Base-by-base conservation (phyloP, 163 green algal species). In the Chloroidium sp. region DNA sequence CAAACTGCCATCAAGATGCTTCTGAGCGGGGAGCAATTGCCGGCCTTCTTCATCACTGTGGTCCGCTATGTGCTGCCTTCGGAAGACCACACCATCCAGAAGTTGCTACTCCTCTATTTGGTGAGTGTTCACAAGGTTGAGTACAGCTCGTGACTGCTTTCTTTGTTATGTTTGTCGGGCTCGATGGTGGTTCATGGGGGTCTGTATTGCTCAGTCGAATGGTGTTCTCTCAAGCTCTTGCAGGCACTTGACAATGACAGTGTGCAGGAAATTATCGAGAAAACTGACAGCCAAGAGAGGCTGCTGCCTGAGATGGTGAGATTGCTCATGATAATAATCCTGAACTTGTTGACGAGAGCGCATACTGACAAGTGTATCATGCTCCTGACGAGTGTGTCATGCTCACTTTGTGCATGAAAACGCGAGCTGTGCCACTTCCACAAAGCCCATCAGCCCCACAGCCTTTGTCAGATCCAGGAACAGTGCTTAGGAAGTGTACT, bases 31-130 rank as follows among this genome's bases (percentile, higher is more conserved):
- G 97, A 99, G 89, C 92, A 97, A 87, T 86, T 99, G 68, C 95
- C 96, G 2, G 86, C 91, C 59, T 90, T 99, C 4, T 99, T 99
- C 90, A 99, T 99, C 83, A 98, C 97, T 12, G 98, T 99, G 77
- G 95, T 99, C 59, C 92, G 97, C 79, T 99, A 99, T 82, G 97
- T 99, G n/a, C 88, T 99, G 72, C 95, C 97, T 4, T 96, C 89
- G 3, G 95, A 99, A 84, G 96, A 99, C 87, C 95, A 99, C 84
- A 94, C 90, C n/a, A 90, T 99, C 61, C 97, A 99, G 84, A 99
- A 99, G 87, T 91, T 99, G 75, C 87, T 99, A 83, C 91, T 99
- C n/a, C 89, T 99, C 36, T 99, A 99, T 82, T 87, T 99, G 90
- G 94, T 97, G 79, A 82, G 89, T 72, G 78, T 58, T 79, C 36